Evolutionary conservation across 2,329 filamentous ascomycete genomes (phyloP), one percentile per base, ranked within the genome.

Genomic region (Thermothelomyces thermophilus): DNA sequence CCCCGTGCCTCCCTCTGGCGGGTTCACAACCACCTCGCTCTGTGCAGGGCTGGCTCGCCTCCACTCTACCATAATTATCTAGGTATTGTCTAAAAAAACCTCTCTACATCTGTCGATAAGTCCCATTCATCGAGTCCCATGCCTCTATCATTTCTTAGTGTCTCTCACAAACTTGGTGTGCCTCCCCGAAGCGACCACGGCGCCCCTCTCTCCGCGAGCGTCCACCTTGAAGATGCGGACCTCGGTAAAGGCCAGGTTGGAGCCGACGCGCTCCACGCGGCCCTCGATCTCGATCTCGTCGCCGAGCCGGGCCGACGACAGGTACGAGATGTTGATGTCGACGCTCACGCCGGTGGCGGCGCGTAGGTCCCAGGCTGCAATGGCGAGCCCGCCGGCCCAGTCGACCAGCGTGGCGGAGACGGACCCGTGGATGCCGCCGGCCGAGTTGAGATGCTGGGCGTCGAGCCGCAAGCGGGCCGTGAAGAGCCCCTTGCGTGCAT

Each of bases 371-470:
- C 46, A 50, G 10, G 54, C 47, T 1, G 54, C 54, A n/a, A 56
- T 56, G 26, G 54, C 54, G 40, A 56, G 50, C 13, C 54, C 54
- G 31, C 54, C 54, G 2, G 54, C 54, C 54, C 54, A 56, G 41
- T 56, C 54, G 16, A 51, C 50, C n/a, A 56, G 45, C 13, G 54
- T 54, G 6, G 51, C 54, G 28, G 51, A 54, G 17, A 56, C 54
- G 35, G 43, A 39, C 19, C 54, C 54, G 44, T 56, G 54, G 16
- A 56, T 36, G 31, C 42, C 39, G 20, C 51, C 48, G 13, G 28
- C 39, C 22, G 49, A 52, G 46, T 56, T 56, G 35, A 51, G 45
- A 31, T 56, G 54, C 14, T 43, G 34, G 5, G 36, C 16, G 2
- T 9, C 17, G 14, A 56, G 43, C 5, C 26, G 31, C 13, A 56